Conservation (phyloP, 305 asterid species). For the Nicotiana rustica region DNA sequence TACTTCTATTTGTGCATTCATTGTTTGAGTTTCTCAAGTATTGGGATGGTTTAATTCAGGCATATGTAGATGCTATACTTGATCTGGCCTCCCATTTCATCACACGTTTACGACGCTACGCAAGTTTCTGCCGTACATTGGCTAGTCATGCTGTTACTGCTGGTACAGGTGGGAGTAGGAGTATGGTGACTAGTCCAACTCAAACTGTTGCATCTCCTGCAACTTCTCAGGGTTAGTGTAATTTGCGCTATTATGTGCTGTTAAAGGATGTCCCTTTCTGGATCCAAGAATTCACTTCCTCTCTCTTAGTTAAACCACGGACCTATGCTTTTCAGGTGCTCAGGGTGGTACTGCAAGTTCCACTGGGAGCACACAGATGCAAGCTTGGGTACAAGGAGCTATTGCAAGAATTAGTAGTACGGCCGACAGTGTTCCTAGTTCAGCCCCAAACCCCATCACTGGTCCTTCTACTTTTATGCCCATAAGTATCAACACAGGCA, state of each 20-base stretch:
- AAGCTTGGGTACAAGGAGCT: slow-evolving; percentile 99
- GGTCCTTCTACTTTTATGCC: slow-evolving; percentile 95
- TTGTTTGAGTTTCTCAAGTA: slow-evolving; percentile 45
- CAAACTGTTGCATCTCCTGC: slow-evolving; percentile 82
- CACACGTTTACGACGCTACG: slow-evolving; percentile 96
- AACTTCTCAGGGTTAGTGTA: slow-evolving; percentile 72
- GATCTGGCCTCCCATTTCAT: slow-evolving; percentile 99
- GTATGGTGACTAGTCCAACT: slow-evolving; percentile 84
- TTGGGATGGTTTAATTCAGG: slow-evolving; percentile 55
- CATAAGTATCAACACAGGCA: slow-evolving; percentile 96
- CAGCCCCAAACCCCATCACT: slow-evolving; percentile 86
- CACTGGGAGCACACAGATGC: slow-evolving; percentile 90
- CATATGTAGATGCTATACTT: slow-evolving; percentile 96
- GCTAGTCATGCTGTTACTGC: slow-evolving; percentile 97
- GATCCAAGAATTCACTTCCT: slow-evolving; percentile 31
- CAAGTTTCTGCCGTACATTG: slow-evolving; percentile 98
- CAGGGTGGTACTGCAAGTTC: slow-evolving; percentile 88
- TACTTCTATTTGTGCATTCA: not conserved
- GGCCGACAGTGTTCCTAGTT: slow-evolving; percentile 78
- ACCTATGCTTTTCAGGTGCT: slow-evolving; percentile 51
- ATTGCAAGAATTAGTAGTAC: slow-evolving; percentile 95
- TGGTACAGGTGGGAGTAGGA: slow-evolving; percentile 96
- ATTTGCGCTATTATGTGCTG: slow-evolving; percentile 35
- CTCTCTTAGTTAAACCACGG: slow-evolving; percentile 38
- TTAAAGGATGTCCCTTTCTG: slow-evolving; percentile 22